These are phyloP conservation scores for Escallonia herrerae DNA, from an alignment of 129 eudicot species.

Conservation along the genomic window DNA sequence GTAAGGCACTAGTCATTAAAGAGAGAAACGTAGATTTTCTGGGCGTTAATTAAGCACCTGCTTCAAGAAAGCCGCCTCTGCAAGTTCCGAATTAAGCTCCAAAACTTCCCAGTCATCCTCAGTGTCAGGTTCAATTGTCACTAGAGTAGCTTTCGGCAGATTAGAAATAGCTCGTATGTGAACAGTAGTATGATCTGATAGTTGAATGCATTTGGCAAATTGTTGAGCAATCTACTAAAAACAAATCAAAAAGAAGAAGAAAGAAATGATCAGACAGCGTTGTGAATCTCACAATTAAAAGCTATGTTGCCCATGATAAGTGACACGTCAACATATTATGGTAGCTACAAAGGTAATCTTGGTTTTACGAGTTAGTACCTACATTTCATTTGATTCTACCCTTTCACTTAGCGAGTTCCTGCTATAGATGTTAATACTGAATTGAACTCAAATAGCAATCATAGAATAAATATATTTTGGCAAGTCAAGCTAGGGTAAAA, in stretches of 20 bases:
- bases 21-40: not conserved
- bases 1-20: not conserved
- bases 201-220: constrained; percentile 78
- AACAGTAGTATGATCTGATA: constrained; percentile 55
- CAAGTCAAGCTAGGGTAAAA: too few species aligned
- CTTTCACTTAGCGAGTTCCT: too few species aligned
- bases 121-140: constrained; percentile 70
- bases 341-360: too few species aligned
- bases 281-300: too few species aligned
- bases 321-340: too few species aligned
- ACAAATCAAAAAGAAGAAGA: not conserved
- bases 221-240: constrained; percentile 64
- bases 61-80: constrained; percentile 68
- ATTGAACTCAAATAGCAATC: too few species aligned
- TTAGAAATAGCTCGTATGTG: constrained; percentile 59
- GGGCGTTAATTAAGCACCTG: constrained; percentile 45
- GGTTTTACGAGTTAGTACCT: too few species aligned
- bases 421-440: too few species aligned
- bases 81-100: constrained; percentile 83
- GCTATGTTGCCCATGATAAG: too few species aligned
- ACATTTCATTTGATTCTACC: too few species aligned
- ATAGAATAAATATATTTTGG: too few species aligned
- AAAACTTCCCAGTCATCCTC: constrained; percentile 99
- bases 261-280: not conserved
- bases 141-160: constrained; percentile 72